These are phyloP conservation scores for Hyphodiscus sp. DNA, from an alignment of 2,329 filamentous ascomycete genomes.

Conservation along the genomic window DNA sequence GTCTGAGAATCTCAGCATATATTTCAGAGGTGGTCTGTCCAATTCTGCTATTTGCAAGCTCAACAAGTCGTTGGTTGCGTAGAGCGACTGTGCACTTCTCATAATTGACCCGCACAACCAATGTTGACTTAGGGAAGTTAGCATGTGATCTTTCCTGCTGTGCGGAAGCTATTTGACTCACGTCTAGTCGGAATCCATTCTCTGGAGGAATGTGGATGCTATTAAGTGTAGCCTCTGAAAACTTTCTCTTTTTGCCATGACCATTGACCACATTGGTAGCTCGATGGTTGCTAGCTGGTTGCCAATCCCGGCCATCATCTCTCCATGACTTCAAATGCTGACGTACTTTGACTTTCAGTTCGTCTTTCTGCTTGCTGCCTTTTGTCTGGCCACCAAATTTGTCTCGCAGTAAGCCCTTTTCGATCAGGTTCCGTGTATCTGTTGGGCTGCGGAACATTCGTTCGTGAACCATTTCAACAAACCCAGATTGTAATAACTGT, in stretches of 20 bases:
- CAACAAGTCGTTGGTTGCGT: slow-evolving; percentile 69
- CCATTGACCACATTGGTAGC: slow-evolving; percentile 29
- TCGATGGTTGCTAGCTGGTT: slow-evolving; percentile 46
- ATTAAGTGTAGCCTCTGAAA: slow-evolving; percentile 36
- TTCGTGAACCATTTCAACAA: slow-evolving; percentile 57
- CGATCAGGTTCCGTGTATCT: slow-evolving; percentile 55
- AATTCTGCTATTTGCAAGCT: slow-evolving; percentile 64
- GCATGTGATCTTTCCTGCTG: slow-evolving; percentile 13
- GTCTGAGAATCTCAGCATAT: slow-evolving; percentile 66
- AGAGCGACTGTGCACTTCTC: slow-evolving; percentile 78
- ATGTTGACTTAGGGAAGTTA: slow-evolving; percentile 48
- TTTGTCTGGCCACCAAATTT: slow-evolving; percentile 47
- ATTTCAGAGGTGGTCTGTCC: slow-evolving; percentile 70
- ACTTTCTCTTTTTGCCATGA: slow-evolving; percentile 45
- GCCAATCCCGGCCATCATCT: slow-evolving; percentile 35
- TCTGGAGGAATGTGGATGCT: slow-evolving; percentile 34
- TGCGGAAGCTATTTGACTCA: slow-evolving; percentile 32
- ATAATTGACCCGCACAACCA: slow-evolving; percentile 75
- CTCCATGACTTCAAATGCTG: slow-evolving; percentile 47
- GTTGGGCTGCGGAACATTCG: slow-evolving; percentile 53
- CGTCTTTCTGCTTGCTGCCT: slow-evolving; percentile 59
- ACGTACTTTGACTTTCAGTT: slow-evolving; percentile 51
- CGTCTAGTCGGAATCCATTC: slow-evolving; percentile 41
- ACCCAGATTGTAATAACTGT: slow-evolving; percentile 53
- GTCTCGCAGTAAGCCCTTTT: slow-evolving; percentile 52